Evolutionary conservation across 441 rosid genomes (phyloP).

Genomic region (Eutrema salsugineum): DNA sequence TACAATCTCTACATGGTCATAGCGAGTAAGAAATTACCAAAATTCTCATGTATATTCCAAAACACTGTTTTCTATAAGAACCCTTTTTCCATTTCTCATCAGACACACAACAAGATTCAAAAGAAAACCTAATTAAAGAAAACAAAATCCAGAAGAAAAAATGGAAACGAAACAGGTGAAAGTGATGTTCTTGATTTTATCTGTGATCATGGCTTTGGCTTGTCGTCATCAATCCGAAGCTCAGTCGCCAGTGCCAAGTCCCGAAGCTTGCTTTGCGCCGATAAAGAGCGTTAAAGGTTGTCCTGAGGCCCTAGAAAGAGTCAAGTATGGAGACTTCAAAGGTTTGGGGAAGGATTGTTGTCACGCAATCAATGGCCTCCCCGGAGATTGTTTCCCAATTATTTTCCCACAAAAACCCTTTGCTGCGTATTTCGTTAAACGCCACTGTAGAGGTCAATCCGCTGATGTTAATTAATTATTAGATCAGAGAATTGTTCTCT

Average conservation of each 20-base stretch:
- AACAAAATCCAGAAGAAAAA: not conserved
- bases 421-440: not conserved
- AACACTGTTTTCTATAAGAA: not conserved
- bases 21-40: not conserved
- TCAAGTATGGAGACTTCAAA: not conserved
- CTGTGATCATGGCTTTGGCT: not conserved
- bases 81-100: not conserved
- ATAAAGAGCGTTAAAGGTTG: conserved; percentile 1
- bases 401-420: not conserved
- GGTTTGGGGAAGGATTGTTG: conserved; percentile 8
- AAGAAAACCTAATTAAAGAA: not conserved
- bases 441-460: not conserved
- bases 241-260: not conserved
- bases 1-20: not conserved
- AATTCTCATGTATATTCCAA: not conserved
- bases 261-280: not conserved
- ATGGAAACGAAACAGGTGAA: conserved; percentile 8
- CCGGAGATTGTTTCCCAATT: not conserved
- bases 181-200: not conserved
- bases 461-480: not conserved
- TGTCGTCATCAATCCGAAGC: conserved; percentile 2
- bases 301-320: conserved; percentile 1
- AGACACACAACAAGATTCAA: not conserved
- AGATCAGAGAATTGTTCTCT: not conserved
- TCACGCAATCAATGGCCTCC: not conserved